Base-by-base conservation (phyloP, 1,139 yeast species). In the Suhomyces ambrosiae region DNA sequence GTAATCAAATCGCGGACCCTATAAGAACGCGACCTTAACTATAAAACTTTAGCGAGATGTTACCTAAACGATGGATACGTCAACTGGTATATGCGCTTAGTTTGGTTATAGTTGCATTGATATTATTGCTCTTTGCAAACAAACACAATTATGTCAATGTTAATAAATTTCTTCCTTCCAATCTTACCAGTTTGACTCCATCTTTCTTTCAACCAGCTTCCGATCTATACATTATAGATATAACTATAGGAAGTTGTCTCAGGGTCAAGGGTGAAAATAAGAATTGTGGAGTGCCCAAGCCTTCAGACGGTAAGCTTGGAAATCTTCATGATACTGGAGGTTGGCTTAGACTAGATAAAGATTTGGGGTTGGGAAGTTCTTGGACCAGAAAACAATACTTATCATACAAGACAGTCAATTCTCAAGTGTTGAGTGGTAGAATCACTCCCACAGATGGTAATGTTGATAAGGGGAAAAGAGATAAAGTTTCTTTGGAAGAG, bases 201-300 rank as follows among this genome's bases (percentile, higher is more conserved):
- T 49, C 61, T 10, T 70, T 63, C 49, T 68, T 69, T 52, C 73
- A 68, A 45, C 75, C 74, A 5, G 50, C 62, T 2, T 56, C 70
- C 5, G 69, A 66, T 41, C 48, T 55, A 37, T 69, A 58, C 42
- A 50, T 71, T n/a, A 50, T 68, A 7, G 76, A 71, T 46, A 47
- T 71, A 6, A 47, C 61, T 30, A 47, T 71, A 9, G 58, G 53
- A 11, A 52, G 49, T n/a, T 71, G 76, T 46, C 52, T 50, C 35
- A 54, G 50, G 27, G 34, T 61, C 34, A 58, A 55, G 33, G 45
- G 55, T 8, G 56, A 55, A 4, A 49, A 47, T 23, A 48, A 56
- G 3, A 43, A 41, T 11, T 70, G 76, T 45, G 74, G 73, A 0
- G 31, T 53, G 1, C 75, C 76, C 7, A 34, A 33, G 3, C 45